These are phyloP conservation scores for Mitragyna speciosa DNA, from an alignment of 257 asterid species.

Conservation along the genomic window DNA sequence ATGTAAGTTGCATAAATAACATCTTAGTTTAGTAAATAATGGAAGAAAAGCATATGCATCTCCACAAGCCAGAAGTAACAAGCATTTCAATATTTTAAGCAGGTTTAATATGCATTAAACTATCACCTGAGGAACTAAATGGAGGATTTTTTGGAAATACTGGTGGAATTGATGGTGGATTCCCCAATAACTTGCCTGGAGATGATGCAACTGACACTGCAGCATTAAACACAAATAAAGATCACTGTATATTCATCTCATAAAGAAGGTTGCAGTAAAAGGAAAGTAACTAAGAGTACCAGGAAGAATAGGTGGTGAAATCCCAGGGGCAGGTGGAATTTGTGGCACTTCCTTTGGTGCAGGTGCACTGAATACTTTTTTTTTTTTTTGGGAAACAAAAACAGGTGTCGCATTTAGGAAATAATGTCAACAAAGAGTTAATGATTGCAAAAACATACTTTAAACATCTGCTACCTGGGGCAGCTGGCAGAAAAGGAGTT, in stretches of 20 bases:
- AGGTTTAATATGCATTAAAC: slow-evolving; percentile 1
- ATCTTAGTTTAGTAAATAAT: not conserved
- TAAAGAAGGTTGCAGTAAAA: slow-evolving; percentile 7
- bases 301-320: slow-evolving; percentile 29
- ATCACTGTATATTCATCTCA: not conserved
- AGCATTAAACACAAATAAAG: slow-evolving; percentile 9
- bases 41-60: not conserved
- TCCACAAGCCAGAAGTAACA: not conserved
- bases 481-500: slow-evolving; percentile 33
- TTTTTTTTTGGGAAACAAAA: not conserved
- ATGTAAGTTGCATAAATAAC: not conserved
- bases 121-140: slow-evolving; percentile 65
- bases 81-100: not conserved
- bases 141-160: slow-evolving; percentile 44
- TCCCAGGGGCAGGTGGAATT: slow-evolving; percentile 23
- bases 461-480: slow-evolving; percentile 47
- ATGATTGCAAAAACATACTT: not conserved
- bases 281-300: slow-evolving; percentile 15
- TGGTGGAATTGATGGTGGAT: slow-evolving; percentile 37
- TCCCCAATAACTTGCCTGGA: slow-evolving; percentile 41
- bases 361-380: slow-evolving; percentile 20
- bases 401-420: not conserved
- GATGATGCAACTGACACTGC: slow-evolving; percentile 33
- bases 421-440: not conserved
- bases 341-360: slow-evolving; percentile 21